Percentiles rank a stretch among this genome's conserved stretches.
Conservation (phyloP, 2,329 filamentous ascomycete genomes). For the Tricladium varicosporioides region DNA sequence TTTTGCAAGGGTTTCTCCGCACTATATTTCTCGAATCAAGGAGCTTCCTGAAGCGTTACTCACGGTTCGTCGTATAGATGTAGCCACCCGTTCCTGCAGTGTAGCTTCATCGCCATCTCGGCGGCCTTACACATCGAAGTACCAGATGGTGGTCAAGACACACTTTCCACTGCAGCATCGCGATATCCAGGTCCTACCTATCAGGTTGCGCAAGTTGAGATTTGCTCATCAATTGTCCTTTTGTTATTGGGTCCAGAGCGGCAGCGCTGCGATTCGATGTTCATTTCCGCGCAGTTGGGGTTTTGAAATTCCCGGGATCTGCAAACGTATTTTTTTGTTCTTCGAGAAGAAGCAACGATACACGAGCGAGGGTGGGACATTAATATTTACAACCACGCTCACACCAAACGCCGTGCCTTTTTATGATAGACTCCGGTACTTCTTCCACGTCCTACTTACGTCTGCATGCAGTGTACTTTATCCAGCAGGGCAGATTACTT, state of each 20-base stretch:
- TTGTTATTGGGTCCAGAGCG: constrained; percentile 10
- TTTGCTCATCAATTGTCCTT: constrained; percentile 7
- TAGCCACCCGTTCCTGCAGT: constrained; percentile 31
- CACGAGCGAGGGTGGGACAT: constrained; percentile 9
- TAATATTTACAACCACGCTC: constrained; percentile 13
- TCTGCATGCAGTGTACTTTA: constrained; percentile 23
- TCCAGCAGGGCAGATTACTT: constrained; percentile 4
- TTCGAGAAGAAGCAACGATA: constrained; percentile 23
- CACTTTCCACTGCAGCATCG: constrained; percentile 16
- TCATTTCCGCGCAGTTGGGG: constrained; percentile 14
- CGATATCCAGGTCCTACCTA: constrained; percentile 20
- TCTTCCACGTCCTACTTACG: constrained; percentile 14
- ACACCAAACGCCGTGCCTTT: constrained; percentile 5
- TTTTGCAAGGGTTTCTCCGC: constrained; percentile 21
- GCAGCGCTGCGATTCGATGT: constrained; percentile 1
- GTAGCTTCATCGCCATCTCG: constrained; percentile 27
- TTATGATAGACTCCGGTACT: constrained; percentile 16
- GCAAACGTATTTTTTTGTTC: constrained; percentile 15
- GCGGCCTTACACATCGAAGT: constrained; percentile 21
- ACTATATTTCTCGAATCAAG: constrained; percentile 24
- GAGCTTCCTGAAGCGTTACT: constrained; percentile 22
- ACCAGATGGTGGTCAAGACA: constrained; percentile 20
- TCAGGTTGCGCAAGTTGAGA: constrained; percentile 14
- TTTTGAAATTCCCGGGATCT: constrained; percentile 9
- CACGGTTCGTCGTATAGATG: constrained; percentile 26